Evolutionary conservation across 148 eudicot genomes (phyloP).

Genomic region (Vaccinium corymbosum): DNA sequence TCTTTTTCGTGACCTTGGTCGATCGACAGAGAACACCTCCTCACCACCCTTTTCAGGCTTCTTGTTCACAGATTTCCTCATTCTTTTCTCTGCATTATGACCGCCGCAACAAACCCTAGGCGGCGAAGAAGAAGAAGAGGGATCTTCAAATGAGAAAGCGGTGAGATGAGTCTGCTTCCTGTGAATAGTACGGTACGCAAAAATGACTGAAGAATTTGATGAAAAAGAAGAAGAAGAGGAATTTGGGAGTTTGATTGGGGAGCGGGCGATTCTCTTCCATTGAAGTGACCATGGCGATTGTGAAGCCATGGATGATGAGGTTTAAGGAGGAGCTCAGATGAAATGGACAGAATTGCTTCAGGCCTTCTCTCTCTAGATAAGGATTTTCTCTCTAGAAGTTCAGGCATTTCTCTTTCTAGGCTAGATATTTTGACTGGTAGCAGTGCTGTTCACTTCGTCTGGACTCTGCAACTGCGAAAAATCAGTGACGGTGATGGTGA

Average conservation of each 20-base stretch:
- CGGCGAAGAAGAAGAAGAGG: constrained; percentile 9
- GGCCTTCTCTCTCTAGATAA: not conserved
- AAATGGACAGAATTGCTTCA: not conserved
- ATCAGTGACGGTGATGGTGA: no score
- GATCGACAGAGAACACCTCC: constrained; percentile 2
- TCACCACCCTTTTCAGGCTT: constrained; percentile 9
- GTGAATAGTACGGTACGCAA: constrained; percentile 3
- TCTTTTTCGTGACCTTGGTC: not conserved
- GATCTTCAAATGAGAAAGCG: not conserved
- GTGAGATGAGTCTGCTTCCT: constrained; percentile 6
- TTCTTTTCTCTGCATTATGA: constrained; percentile 8
- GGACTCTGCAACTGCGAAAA: no score
- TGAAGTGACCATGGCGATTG: constrained; percentile 1
- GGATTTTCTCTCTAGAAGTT: not conserved
- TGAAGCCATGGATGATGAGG: constrained; percentile 20
- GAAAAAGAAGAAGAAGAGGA: constrained; percentile 1
- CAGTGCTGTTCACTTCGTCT: no score
- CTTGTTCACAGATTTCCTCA: constrained; percentile 1
- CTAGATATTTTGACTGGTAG: no score
- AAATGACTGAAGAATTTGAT: constrained; percentile 10
- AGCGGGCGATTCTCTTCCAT: not conserved
- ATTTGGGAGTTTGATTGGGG: not conserved
- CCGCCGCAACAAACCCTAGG: not conserved
- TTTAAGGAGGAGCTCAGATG: not conserved
- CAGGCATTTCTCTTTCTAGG: no score